Percentiles rank a stretch among this genome's conserved stretches.
Evolutionary conservation across 306 rosid species (phyloP).

Genomic region (Biancaea sappan): DNA sequence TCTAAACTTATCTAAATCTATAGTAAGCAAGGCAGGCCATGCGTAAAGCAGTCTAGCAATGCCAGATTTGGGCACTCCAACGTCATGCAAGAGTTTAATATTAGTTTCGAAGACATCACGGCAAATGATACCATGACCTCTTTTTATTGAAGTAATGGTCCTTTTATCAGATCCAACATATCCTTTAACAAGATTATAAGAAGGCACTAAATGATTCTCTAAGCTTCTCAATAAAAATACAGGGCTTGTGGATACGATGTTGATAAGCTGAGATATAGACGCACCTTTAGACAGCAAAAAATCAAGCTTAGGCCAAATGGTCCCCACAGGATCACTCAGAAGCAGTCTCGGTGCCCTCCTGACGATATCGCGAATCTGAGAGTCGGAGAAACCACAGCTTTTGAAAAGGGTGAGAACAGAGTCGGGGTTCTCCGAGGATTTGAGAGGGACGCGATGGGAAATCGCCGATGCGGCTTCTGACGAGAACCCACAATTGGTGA

Average conservation of each 20-base stretch:
- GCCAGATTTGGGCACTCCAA: conserved; percentile 22
- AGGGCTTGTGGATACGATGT: conserved; percentile 7
- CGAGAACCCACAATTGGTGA: conserved; percentile 38
- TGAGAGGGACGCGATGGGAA: conserved; percentile 27
- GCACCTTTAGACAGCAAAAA: conserved; percentile 35
- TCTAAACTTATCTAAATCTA: background rate
- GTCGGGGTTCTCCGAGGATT: conserved; percentile 36
- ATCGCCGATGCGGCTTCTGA: conserved; percentile 21
- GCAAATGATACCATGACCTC: background rate
- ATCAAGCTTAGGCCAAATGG: conserved; percentile 28
- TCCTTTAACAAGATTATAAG: conserved; percentile 5
- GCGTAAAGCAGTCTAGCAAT: conserved; percentile 7
- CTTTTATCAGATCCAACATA: conserved; percentile 13
- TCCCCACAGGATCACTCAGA: background rate
- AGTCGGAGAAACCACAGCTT: conserved; percentile 15
- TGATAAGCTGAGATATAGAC: conserved; percentile 7
- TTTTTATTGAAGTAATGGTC: background rate
- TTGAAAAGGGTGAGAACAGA: conserved; percentile 15
- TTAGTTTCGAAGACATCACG: background rate
- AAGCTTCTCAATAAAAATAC: conserved; percentile 5
- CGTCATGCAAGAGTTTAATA: conserved; percentile 11
- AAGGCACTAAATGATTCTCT: conserved; percentile 25
- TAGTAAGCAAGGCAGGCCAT: conserved; percentile 6
- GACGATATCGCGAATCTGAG: background rate
- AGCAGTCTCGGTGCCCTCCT: conserved; percentile 15